These are phyloP conservation scores for Colletotrichum chlorophyti DNA, from an alignment of 2,329 filamentous ascomycete genomes.

Conservation along the genomic window DNA sequence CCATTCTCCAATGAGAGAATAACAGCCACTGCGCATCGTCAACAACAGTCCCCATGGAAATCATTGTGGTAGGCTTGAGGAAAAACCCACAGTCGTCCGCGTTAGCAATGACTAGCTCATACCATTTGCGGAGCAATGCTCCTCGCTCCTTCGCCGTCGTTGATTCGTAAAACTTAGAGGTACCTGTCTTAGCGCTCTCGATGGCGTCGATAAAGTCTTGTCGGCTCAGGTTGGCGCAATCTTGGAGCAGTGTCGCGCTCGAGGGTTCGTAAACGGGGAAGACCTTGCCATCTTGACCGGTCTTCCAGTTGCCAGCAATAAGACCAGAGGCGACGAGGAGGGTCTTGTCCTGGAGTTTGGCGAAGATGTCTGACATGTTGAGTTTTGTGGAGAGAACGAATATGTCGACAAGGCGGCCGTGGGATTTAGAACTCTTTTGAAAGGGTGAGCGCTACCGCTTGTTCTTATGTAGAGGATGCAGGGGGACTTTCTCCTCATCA, in stretches of 20 bases:
- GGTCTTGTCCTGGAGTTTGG: conserved; percentile 5
- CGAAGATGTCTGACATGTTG: conserved; percentile 3
- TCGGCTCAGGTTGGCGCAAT: conserved; percentile 52
- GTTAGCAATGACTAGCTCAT: conserved; percentile 40
- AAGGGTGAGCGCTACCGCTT: background rate
- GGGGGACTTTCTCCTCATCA: background rate
- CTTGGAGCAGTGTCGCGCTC: conserved; percentile 54
- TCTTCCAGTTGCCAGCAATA: conserved; percentile 54
- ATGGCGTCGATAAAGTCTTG: conserved; percentile 39
- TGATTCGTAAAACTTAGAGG: conserved; percentile 45
- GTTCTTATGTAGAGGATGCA: background rate
- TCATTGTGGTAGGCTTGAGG: background rate
- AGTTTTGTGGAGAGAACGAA: background rate
- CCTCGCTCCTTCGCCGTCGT: conserved; percentile 44
- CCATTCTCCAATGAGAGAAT: conserved; percentile 57
- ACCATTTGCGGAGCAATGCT: conserved; percentile 43
- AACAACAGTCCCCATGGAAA: no score
- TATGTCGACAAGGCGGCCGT: background rate
- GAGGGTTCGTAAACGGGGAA: conserved; percentile 63
- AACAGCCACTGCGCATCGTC: conserved; percentile 35
- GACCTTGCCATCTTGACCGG: conserved; percentile 50
- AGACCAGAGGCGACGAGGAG: conserved; percentile 1
- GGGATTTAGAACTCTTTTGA: no score
- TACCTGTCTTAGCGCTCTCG: conserved; percentile 41
- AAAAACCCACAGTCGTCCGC: conserved; percentile 37